A percentile compares a stretch with the other conserved stretches of the same genome.
Evolutionary conservation across 768 basidiomycete species (phyloP).

Genomic region (Phanerodontia chrysosporium): DNA sequence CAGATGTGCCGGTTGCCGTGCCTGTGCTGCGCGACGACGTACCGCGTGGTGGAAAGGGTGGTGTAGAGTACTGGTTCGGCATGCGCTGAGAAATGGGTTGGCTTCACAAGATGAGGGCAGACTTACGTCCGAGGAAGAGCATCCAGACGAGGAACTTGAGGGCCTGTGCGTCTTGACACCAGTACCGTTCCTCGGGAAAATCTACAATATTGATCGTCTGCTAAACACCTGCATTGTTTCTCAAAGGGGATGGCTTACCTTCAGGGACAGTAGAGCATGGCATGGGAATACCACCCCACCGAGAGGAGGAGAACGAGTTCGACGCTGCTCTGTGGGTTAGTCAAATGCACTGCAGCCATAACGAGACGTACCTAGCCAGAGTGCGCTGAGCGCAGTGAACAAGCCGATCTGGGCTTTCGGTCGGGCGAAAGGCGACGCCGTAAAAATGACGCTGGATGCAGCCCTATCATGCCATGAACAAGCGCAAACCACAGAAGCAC

Average conservation of each 20-base stretch:
- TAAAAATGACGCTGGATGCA: slow-evolving; percentile 36
- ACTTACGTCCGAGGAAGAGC: slow-evolving; percentile 49
- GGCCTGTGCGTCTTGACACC: slow-evolving; percentile 53
- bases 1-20: slow-evolving; percentile 50
- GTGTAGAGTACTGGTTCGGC: slow-evolving; percentile 38
- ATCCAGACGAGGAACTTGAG: slow-evolving; percentile 59
- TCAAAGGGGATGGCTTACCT: slow-evolving; percentile 28
- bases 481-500: too few relatives aligned
- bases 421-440: slow-evolving; percentile 40
- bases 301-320: slow-evolving; percentile 57
- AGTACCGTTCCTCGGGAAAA: slow-evolving; percentile 39
- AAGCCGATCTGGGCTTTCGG: slow-evolving; percentile 46
- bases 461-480: slow-evolving; percentile 39
- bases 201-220: slow-evolving; percentile 24
- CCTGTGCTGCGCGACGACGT: slow-evolving; percentile 37
- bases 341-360: not conserved
- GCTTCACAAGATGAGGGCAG: not conserved
- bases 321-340: slow-evolving; percentile 33
- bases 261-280: slow-evolving; percentile 45
- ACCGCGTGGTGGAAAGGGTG: slow-evolving; percentile 38
- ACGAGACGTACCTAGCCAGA: slow-evolving; percentile 46
- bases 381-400: slow-evolving; percentile 41
- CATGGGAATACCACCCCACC: slow-evolving; percentile 47
- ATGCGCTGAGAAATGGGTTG: not conserved
- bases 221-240: too few relatives aligned